Percentiles rank a stretch among this genome's conserved stretches.
These are phyloP conservation scores for Rhizopogon roseolus DNA, from an alignment of 768 basidiomycete species.

Conservation along the genomic window DNA sequence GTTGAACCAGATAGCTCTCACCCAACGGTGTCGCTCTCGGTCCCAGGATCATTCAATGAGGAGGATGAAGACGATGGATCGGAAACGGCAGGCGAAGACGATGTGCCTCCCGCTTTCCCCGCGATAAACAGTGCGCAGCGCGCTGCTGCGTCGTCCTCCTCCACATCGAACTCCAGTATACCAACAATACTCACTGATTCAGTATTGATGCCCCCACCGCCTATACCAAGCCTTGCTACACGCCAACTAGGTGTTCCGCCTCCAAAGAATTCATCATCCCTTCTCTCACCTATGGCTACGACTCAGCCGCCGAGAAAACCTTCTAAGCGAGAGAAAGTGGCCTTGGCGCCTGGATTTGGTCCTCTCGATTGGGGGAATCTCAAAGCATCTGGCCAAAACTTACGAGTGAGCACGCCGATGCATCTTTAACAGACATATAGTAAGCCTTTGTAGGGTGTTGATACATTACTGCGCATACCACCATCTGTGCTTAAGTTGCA, in stretches of 20 bases:
- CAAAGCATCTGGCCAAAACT: constrained; percentile 74
- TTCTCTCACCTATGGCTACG: constrained; percentile 59
- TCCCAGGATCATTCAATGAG: constrained; percentile 19
- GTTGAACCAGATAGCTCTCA: background rate
- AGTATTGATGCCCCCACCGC: constrained; percentile 50
- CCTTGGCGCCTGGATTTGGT: constrained; percentile 85
- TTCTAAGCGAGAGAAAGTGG: constrained; percentile 75
- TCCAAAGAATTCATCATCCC: constrained; percentile 30
- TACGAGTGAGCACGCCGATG: constrained; percentile 50
- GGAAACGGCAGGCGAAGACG: constrained; percentile 43
- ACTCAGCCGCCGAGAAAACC: constrained; percentile 52
- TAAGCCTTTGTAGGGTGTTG: constrained; percentile 53
- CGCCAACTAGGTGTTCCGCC: constrained; percentile 28
- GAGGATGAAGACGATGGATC: constrained; percentile 33
- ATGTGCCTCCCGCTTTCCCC: constrained; percentile 72
- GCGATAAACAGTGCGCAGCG: constrained; percentile 70
- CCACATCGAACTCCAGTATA: constrained; percentile 7
- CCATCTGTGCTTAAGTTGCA: constrained; percentile 77
- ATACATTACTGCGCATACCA: constrained; percentile 62
- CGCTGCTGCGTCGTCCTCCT: constrained; percentile 23
- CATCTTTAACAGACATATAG: background rate
- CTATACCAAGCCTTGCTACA: constrained; percentile 34
- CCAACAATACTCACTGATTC: constrained; percentile 39
- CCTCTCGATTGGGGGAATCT: constrained; percentile 92
- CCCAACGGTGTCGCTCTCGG: background rate